phyloP scores from a whole-genome alignment of 352 stramenopile species.

The Plasmopara viticola region DNA sequence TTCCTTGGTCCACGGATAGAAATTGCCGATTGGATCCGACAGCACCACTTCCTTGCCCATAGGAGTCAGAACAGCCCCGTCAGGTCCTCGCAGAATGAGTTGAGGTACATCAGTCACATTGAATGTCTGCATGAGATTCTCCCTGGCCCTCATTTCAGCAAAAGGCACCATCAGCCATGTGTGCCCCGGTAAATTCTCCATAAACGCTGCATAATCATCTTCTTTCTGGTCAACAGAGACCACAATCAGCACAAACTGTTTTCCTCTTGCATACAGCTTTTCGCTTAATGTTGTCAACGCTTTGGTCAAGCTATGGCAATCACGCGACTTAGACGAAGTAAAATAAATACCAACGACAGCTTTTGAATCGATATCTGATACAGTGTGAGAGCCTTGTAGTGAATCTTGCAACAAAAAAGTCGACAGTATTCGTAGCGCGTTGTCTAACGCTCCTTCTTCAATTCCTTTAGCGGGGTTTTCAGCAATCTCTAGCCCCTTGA shows the following conservation, averaged over 20 bases:
- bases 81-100: conserved; percentile 49
- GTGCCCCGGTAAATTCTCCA: conserved; percentile 43
- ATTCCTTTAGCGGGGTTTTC: conserved; percentile 51
- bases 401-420: conserved; percentile 65
- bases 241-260: conserved; percentile 66
- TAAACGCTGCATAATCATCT: conserved; percentile 26
- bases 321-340: conserved; percentile 32
- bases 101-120: conserved; percentile 44
- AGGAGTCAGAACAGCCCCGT: conserved; percentile 61
- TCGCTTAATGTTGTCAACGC: conserved; percentile 41
- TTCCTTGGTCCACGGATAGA: conserved; percentile 58
- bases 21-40: conserved; percentile 45
- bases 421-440: conserved; percentile 51
- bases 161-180: conserved; percentile 76
- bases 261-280: conserved; percentile 28
- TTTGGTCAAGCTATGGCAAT: conserved; percentile 54
- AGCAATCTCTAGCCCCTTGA: conserved; percentile 46
- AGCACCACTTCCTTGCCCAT: conserved; percentile 63
- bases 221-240: conserved; percentile 70
- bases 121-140: conserved; percentile 68
- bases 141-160: conserved; percentile 56
- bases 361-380: conserved; percentile 43
- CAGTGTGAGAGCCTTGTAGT: conserved; percentile 57
- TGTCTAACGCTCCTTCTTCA: conserved; percentile 37
- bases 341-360: conserved; percentile 79